phyloP scores from a whole-genome alignment of 371 early-diverging fungal genomes.

The Rhizopus sp. region DNA sequence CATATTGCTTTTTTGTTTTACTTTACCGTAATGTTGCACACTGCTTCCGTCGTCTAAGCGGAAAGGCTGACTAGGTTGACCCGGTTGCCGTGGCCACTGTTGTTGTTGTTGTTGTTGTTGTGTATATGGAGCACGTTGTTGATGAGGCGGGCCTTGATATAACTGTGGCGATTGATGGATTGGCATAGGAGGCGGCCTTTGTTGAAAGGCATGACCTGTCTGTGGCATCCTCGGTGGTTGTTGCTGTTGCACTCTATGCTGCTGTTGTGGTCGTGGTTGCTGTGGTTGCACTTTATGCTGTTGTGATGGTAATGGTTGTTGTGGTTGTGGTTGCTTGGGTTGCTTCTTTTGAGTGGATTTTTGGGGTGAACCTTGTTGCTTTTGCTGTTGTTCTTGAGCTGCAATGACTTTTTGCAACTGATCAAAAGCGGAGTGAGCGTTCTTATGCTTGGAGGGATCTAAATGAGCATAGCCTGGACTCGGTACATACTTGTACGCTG shows the following conservation, averaged over 20 bases:
- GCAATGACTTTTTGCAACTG: slow-evolving; percentile 14
- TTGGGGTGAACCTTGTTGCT: neutral
- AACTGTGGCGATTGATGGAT: neutral
- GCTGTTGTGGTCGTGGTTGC: neutral
- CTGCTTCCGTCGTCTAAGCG: slow-evolving; percentile 19
- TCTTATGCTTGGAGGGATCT: slow-evolving; percentile 20
- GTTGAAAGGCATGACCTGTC: neutral
- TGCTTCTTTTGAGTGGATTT: neutral
- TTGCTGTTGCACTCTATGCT: neutral
- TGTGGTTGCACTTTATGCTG: neutral
- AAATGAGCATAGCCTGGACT: slow-evolving; percentile 23
- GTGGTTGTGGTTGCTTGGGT: neutral
- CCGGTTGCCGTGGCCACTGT: neutral
- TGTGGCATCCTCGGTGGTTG: neutral
- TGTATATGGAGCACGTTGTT: too few species aligned
- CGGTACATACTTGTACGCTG: slow-evolving; percentile 22
- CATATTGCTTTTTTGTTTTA: neutral
- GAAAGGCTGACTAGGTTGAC: neutral
- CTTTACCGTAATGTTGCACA: slow-evolving; percentile 14
- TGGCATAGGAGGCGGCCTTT: slow-evolving; percentile 1
- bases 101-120: slow-evolving; percentile 1
- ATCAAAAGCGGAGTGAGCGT: slow-evolving; percentile 22
- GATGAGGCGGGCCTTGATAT: slow-evolving; percentile 1
- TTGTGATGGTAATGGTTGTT: neutral
- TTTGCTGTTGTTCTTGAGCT: slow-evolving; percentile 2